Percentiles rank a stretch among this genome's conserved stretches.
Evolutionary conservation across 139 green algal genomes (phyloP).

Genomic region (Desmodesmus armatus): DNA sequence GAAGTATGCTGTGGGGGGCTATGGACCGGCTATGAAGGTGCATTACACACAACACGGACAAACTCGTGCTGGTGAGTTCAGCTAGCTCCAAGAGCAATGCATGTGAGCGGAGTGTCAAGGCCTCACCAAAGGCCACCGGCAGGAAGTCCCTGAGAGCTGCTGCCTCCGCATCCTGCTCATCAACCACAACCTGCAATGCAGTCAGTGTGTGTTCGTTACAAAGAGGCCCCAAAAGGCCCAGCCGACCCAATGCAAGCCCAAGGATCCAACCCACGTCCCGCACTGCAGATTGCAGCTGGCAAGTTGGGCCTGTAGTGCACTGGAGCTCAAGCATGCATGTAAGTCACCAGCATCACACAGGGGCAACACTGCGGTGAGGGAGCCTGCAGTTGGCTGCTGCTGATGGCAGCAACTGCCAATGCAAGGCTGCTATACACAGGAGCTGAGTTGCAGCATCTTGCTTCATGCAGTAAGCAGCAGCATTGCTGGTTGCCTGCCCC

Average conservation of each 20-base stretch:
- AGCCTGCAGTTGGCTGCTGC: not conserved
- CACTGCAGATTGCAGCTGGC: not conserved
- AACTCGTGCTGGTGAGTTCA: not conserved
- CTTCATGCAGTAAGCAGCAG: not conserved
- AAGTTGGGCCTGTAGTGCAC: not conserved
- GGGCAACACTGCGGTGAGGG: no score
- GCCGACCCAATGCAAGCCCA: no score
- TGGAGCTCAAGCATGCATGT: no score
- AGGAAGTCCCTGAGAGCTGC: conserved; percentile 57
- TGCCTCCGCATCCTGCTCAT: conserved; percentile 51
- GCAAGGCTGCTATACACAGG: not conserved
- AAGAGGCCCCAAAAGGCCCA: no score
- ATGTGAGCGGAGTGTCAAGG: not conserved
- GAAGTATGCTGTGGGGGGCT: not conserved
- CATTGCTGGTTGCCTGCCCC: not conserved
- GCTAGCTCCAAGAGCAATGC: not conserved
- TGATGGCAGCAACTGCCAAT: not conserved
- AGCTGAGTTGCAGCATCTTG: not conserved
- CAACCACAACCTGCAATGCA: conserved; percentile 5
- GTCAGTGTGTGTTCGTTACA: not conserved
- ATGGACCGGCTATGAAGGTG: not conserved
- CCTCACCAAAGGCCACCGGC: conserved; percentile 69
- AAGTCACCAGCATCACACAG: no score
- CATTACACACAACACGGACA: not conserved
- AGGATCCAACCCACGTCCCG: not conserved